Evolutionary conservation across 2,329 filamentous ascomycete species (phyloP), one percentile per base, ranked within the genome.

Genomic region (Exophiala phaeomuriformis): DNA sequence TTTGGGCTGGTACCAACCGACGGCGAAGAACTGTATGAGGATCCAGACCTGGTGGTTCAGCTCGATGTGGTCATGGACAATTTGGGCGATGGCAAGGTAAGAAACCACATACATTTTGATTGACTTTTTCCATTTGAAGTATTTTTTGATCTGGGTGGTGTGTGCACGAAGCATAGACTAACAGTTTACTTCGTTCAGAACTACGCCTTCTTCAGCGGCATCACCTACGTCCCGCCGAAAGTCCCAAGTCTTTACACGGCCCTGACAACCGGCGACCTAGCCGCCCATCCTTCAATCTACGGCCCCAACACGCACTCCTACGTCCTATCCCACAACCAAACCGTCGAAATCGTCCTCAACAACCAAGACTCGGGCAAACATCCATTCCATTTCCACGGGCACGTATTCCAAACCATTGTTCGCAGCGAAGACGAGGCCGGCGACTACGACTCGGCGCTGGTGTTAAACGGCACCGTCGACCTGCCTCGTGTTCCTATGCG

Each of bases 211-310:
- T 81, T 87, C 51, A 90, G 91, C 73, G 83, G 87, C 68, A 80
- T 88, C 58, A 88, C 86, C 31, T 95, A 90, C 67, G 78, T 79
- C 2, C 52, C 71, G 0, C 88, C 86, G 46, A 87, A 88, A 66
- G 88, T 94, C 0, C 90, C 89, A 0, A 83, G 85, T 0, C 75
- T 95, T 0, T 94, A 90, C 74, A 88, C 85, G 0, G 87, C 78
- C 1, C 74, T 94, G 2, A 82, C 80, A 0, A 70, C 81, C 1
- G 81, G 80, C 10, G 65, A 70, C 2, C 58, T 76, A 12, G 79
- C 81, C 9, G 75, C 73, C 1, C 75, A 88, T 56, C 73, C 82
- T 0, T 59, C 66, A 1, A 71, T 89, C 3, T 90, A 90, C 64
- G 85, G 86, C 31, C 71, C 75, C 29, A 80, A 80, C 66, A 82